Base-by-base conservation (phyloP, 208 protist genomes). In the Polymyxa betae region DNA sequence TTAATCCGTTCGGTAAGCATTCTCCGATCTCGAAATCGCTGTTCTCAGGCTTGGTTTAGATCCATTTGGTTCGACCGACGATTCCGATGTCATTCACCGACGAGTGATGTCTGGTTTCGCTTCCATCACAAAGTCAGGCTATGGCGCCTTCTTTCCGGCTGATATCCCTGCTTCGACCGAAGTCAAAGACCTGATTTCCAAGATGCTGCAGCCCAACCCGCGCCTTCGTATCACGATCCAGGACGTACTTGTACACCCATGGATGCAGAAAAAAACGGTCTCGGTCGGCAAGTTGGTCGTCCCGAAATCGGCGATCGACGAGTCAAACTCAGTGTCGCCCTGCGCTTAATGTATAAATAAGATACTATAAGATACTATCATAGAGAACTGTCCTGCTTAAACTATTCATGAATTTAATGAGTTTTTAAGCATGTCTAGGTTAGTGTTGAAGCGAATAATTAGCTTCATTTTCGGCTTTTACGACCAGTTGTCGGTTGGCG, bases 1-100 rank as follows among this genome's bases (percentile, higher is more conserved):
- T 82, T 43, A 82, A 82, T n/a, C 72, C 72, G 12, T 82, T 82
- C n/a, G 72, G 72, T 82, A 82, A 38, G 72, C n/a, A 43, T 20
- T 82, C 29, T 29, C 20, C 54, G 20, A 82, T 82, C 16, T 40
- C 5, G 72, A 12, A 35, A 82, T 82, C n/a, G 49, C 24, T 60
- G 49, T 29, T 60, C 24, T 24, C 24, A 5, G 12, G 24, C 5
- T 60, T 60, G 49, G 35, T n/a, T n/a, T 82, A 82, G 72, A 82
- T n/a, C 72, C 72, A 35, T 82, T 82, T 43, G 72, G 72, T 20
- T 5, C n/a, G n/a, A 82, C 5, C n/a, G 72, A 82, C 35, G 16
- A 82, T 5, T 16, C 72, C 5, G 10, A 82, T 35, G 40, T 43
- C 5, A 35, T 82, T 43, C 72, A 82, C n/a, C 35, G n/a, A 16